Percentiles rank a stretch among this genome's conserved stretches.
Conservation (phyloP, 805 yeast species). For the Candida pini region DNA sequence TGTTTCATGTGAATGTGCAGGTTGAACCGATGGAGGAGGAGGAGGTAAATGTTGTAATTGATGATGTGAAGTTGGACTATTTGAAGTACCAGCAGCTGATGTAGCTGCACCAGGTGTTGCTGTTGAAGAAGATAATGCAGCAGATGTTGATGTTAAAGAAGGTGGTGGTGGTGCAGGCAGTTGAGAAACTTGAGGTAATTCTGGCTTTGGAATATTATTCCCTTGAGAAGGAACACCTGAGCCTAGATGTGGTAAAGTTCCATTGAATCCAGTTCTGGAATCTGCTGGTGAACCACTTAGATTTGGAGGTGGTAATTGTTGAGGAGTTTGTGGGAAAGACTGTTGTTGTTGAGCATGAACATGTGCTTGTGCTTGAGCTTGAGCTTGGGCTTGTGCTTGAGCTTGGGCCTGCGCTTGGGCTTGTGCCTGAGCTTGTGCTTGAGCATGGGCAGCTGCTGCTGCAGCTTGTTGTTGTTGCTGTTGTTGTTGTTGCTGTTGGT, state of each 20-base stretch:
- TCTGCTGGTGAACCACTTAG: slow-evolving; percentile 23
- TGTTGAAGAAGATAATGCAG: slow-evolving; percentile 11
- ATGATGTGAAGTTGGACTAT: too few relatives aligned
- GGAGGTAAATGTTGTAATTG: slow-evolving; percentile 24
- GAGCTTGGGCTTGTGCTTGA: slow-evolving; percentile 29
- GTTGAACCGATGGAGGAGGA: slow-evolving; percentile 18
- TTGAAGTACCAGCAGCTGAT: background rate
- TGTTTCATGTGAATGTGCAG: slow-evolving; percentile 23
- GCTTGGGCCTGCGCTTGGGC: slow-evolving; percentile 29
- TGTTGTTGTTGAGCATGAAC: slow-evolving; percentile 20
- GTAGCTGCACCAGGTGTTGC: slow-evolving; percentile 11
- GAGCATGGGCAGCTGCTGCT: slow-evolving; percentile 40
- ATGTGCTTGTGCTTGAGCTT: slow-evolving; percentile 21
- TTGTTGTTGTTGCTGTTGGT: slow-evolving; percentile 37
- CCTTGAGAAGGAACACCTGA: slow-evolving; percentile 24
- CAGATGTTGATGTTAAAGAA: slow-evolving; percentile 27
- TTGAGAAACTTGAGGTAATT: slow-evolving; percentile 24
- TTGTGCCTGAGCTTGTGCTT: slow-evolving; percentile 28
- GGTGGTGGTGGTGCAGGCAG: slow-evolving; percentile 22
- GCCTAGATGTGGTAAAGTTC: slow-evolving; percentile 18
- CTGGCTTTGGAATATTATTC: slow-evolving; percentile 29
- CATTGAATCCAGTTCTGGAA: slow-evolving; percentile 15
- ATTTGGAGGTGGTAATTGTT: slow-evolving; percentile 32
- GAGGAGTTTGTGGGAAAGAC: slow-evolving; percentile 24
- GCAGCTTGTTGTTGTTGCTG: slow-evolving; percentile 33